Evolutionary conservation across 805 yeast species (phyloP), one percentile per base, ranked within the genome.

Genomic region (Vanderwaltozyma yarrowii): DNA sequence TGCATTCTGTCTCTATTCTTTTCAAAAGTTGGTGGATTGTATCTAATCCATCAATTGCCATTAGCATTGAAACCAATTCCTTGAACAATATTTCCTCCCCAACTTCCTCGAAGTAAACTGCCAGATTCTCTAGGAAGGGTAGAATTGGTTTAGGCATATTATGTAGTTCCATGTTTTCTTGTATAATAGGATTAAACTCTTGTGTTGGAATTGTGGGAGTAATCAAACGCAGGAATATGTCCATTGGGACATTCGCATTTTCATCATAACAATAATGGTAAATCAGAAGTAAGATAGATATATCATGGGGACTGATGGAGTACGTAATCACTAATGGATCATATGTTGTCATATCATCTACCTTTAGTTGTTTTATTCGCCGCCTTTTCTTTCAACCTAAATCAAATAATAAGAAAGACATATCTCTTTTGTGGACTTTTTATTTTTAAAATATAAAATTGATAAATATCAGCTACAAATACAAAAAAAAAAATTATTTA

Each of bases 221-320:
- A 10, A 53, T 48, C 25, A 54, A 37, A 5, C 28, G 32, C 10
- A 50, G 33, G 27, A 54, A 46, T 13, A 45, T 29, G 25, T 39
- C 34, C 3, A 43, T 31, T 1, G 49, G 40, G 14, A 49, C 30
- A 5, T 29, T 36, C 2, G 27, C 28, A 7, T 38, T 39, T n/a
- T 28, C 35, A 12, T 45, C 37, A 17, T 33, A 38, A 18, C 41
- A 38, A 26, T 30, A 30, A 28, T 48, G 44, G 23, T 49, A 49
- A 6, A 56, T 40, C 17, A 54, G 23, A 13, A 52, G 26, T 17
- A 56, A 28, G 4, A 51, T 35, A 1, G 52, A 37, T 3, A 57
- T 40, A 26, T 57, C 61, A 40, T 54, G 47, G 4, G 61, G 58
- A 9, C 54, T 45, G 10, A 55, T 33, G 3, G 40, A 39, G 20